Evolutionary conservation across 2,329 filamentous ascomycete genomes (phyloP).

Genomic region (Monilinia laxa): DNA sequence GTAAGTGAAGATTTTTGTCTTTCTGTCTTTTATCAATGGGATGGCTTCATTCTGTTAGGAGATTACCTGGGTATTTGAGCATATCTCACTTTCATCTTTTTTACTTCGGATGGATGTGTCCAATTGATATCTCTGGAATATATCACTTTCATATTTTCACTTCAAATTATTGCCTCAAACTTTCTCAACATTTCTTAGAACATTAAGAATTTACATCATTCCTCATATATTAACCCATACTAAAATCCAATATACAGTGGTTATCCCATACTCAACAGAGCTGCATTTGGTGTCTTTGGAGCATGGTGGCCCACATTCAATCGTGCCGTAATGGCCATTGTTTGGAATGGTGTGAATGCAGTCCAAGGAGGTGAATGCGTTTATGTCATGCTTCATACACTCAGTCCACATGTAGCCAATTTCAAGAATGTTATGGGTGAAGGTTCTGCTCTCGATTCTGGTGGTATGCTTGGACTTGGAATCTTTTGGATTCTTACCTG

Average conservation of each 20-base stretch:
- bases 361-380: conserved; percentile 41
- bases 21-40: not conserved
- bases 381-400: conserved; percentile 46
- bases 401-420: conserved; percentile 45
- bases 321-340: conserved; percentile 41
- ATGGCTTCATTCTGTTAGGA: not conserved
- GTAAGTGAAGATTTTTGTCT: conserved; percentile 19
- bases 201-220: not conserved
- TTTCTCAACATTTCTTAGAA: not conserved
- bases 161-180: not conserved
- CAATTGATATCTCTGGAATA: not conserved
- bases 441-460: conserved; percentile 45
- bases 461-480: conserved; percentile 46
- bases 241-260: conserved; percentile 23
- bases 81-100: not conserved
- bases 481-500: conserved; percentile 46
- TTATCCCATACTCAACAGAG: conserved; percentile 46
- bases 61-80: too few relatives aligned
- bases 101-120: not conserved
- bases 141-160: not conserved
- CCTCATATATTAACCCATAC: not conserved
- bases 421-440: conserved; percentile 45
- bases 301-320: conserved; percentile 48
- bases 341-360: conserved; percentile 48
- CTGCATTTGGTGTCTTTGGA: conserved; percentile 47